Evolutionary conservation across 352 stramenopile species (phyloP).

Genomic region (Pythium oligandrum): DNA sequence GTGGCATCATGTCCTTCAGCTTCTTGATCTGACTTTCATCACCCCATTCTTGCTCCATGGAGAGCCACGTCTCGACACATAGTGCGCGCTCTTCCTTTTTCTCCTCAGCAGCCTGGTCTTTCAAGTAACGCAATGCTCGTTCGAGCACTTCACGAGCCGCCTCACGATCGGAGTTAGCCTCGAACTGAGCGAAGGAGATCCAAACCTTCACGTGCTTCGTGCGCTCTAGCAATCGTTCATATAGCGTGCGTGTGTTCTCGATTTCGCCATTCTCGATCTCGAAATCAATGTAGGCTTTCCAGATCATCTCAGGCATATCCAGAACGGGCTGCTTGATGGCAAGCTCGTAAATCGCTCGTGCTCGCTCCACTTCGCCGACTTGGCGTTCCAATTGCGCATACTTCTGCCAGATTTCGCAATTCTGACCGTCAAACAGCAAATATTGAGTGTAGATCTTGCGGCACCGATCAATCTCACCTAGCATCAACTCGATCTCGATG

Average conservation of each 20-base stretch:
- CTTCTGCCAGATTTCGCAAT: slow-evolving; percentile 93
- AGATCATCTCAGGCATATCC: slow-evolving; percentile 98
- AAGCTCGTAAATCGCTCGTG: slow-evolving; percentile 95
- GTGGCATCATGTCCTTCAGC: slow-evolving; percentile 92
- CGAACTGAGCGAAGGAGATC: slow-evolving; percentile 90
- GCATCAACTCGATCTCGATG: slow-evolving; percentile 95
- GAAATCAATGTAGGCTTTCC: slow-evolving; percentile 99
- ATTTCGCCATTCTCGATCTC: slow-evolving; percentile 89
- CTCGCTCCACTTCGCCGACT: slow-evolving; percentile 92
- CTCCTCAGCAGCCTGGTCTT: slow-evolving; percentile 62
- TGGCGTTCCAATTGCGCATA: slow-evolving; percentile 96
- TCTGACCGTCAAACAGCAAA: slow-evolving; percentile 78
- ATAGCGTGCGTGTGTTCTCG: slow-evolving; percentile 90
- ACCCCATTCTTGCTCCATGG: slow-evolving; percentile 84
- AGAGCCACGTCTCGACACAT: slow-evolving; percentile 96
- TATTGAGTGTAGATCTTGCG: slow-evolving; percentile 87
- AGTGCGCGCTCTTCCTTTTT: slow-evolving; percentile 95
- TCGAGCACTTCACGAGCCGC: slow-evolving; percentile 87
- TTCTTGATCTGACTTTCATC: slow-evolving; percentile 72
- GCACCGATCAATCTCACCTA: slow-evolving; percentile 98
- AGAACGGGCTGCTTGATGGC: slow-evolving; percentile 93
- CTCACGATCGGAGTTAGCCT: slow-evolving; percentile 56
- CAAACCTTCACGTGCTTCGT: slow-evolving; percentile 98
- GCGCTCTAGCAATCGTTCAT: slow-evolving; percentile 94
- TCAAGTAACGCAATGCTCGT: slow-evolving; percentile 90